phyloP scores from a whole-genome alignment of 768 basidiomycete genomes.

The Mycena rebaudengoi region DNA sequence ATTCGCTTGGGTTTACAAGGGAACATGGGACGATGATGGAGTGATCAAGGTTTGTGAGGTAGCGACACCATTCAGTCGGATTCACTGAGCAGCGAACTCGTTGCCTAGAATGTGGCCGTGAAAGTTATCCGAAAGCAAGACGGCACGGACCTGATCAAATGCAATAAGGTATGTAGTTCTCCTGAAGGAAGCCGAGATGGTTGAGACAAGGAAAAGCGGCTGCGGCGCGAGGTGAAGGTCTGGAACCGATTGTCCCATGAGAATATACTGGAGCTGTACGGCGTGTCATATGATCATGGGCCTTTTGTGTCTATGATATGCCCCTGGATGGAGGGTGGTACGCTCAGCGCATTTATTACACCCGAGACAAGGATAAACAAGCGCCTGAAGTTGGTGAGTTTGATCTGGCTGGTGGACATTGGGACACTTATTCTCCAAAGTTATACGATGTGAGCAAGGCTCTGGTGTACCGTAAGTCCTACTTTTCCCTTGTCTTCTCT shows the following conservation, averaged over 20 bases:
- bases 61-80: neutral
- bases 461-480: neutral
- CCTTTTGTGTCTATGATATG: slow-evolving; percentile 41
- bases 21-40: neutral
- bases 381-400: neutral
- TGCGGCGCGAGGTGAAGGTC: slow-evolving; percentile 35
- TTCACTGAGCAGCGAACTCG: neutral
- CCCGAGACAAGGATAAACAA: neutral
- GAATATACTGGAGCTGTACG: slow-evolving; percentile 41
- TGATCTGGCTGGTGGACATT: neutral
- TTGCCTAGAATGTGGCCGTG: neutral
- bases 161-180: neutral
- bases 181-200: neutral
- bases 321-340: slow-evolving; percentile 29
- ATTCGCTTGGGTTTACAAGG: slow-evolving; percentile 1
- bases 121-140: slow-evolving; percentile 1
- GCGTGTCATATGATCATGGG: slow-evolving; percentile 37
- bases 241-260: slow-evolving; percentile 39
- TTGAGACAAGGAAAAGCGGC: neutral
- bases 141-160: neutral
- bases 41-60: neutral
- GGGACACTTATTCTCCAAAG: neutral
- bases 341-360: slow-evolving; percentile 9
- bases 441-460: neutral
- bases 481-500: neutral